Percentiles rank a stretch among this genome's conserved stretches.
Conservation (phyloP, 441 rosid genomes). For the Croton setiger region DNA sequence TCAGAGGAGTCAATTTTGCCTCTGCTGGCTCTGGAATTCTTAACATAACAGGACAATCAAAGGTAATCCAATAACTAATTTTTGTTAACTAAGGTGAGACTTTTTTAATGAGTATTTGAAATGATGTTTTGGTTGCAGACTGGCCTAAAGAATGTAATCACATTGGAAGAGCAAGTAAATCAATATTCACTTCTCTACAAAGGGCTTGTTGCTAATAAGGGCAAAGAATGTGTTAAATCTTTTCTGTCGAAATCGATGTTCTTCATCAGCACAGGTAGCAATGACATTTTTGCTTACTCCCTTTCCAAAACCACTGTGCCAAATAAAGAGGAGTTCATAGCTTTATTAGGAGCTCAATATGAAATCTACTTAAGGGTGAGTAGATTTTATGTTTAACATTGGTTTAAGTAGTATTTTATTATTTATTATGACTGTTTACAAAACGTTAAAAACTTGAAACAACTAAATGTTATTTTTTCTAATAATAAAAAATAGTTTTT, state of each 20-base stretch:
- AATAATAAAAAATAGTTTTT: no score
- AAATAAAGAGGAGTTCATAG: conserved; percentile 26
- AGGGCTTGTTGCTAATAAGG: conserved; percentile 23
- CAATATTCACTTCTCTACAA: conserved; percentile 27
- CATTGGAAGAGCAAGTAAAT: conserved; percentile 36
- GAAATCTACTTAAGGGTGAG: conserved; percentile 37
- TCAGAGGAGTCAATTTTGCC: conserved; percentile 47
- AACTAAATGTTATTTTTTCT: no score
- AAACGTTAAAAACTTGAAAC: no score
- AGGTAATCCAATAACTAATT: no score
- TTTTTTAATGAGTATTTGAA: no score
- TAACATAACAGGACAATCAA: conserved; percentile 32
- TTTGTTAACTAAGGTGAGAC: no score
- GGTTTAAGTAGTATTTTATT: no score
- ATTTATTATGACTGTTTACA: no score
- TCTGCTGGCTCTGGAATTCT: conserved; percentile 59
- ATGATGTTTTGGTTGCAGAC: neutral
- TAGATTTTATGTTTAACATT: no score
- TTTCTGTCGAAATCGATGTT: conserved; percentile 37
- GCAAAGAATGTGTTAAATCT: conserved; percentile 21
- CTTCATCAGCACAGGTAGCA: conserved; percentile 56
- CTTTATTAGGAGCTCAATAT: conserved; percentile 29
- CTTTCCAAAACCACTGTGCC: conserved; percentile 26
- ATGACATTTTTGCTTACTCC: conserved; percentile 38
- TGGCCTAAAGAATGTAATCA: conserved; percentile 26